Conservation (phyloP, 495 filamentous ascomycete genomes). For the Achaetomiella virescens region DNA sequence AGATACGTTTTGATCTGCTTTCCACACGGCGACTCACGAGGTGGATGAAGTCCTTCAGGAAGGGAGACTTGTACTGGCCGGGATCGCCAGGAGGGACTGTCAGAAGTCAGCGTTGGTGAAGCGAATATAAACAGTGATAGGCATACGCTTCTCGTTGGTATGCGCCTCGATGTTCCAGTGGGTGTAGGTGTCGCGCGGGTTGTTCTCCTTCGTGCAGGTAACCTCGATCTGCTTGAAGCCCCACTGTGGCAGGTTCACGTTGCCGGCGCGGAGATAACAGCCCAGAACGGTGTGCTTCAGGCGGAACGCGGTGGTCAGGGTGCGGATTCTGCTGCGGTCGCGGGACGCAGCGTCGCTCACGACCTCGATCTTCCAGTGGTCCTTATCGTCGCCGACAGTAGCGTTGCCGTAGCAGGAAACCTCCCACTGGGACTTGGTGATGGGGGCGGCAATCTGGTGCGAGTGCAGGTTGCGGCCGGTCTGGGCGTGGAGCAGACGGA, state of each 20-base stretch:
- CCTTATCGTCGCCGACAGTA: conserved; percentile 96
- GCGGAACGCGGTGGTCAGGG: conserved; percentile 88
- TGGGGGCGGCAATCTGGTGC: conserved; percentile 77
- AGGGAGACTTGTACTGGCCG: conserved; percentile 91
- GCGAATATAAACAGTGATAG: neutral
- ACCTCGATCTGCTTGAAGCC: conserved; percentile 99
- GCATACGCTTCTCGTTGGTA: conserved; percentile 87
- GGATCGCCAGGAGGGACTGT: conserved; percentile 85
- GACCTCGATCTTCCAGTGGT: conserved; percentile 94
- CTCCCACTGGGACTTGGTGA: conserved; percentile 84
- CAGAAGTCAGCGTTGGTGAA: conserved; percentile 18
- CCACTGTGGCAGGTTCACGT: conserved; percentile 96
- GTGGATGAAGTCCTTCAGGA: conserved; percentile 94
- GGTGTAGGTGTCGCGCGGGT: conserved; percentile 85
- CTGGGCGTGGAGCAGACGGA: conserved; percentile 90
- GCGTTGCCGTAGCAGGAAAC: conserved; percentile 95
- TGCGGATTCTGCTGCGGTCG: conserved; percentile 81
- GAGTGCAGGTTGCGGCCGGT: conserved; percentile 96
- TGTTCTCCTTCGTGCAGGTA: conserved; percentile 90
- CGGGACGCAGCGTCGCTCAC: conserved; percentile 80
- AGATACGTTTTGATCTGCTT: neutral
- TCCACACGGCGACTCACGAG: conserved; percentile 33
- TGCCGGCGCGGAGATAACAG: conserved; percentile 93
- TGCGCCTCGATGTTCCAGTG: conserved; percentile 99
- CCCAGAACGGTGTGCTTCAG: conserved; percentile 76